Evolutionary conservation across 805 yeast species (phyloP).

Genomic region (Wickerhamomyces alni): DNA sequence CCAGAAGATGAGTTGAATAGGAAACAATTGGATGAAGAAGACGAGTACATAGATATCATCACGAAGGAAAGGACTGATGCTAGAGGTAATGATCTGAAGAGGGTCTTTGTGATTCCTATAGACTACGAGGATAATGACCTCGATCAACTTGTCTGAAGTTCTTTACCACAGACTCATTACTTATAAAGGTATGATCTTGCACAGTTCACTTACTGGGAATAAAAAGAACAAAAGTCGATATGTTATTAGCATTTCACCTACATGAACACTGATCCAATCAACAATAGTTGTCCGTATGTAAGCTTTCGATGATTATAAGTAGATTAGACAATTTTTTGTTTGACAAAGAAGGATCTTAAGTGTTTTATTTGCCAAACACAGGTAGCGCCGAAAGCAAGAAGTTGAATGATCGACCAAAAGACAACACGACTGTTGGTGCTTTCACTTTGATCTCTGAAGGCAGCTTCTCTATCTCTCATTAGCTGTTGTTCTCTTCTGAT

Average conservation of each 20-base stretch:
- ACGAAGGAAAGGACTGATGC: slow-evolving; percentile 63
- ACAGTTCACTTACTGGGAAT: no score
- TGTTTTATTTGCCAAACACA: slow-evolving; percentile 73
- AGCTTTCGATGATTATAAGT: no score
- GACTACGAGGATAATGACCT: slow-evolving; percentile 26
- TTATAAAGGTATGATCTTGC: no score
- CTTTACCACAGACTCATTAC: no score
- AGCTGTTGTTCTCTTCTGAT: slow-evolving; percentile 60
- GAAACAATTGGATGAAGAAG: slow-evolving; percentile 58
- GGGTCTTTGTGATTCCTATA: slow-evolving; percentile 58
- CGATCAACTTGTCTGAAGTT: no score
- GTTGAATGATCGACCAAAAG: slow-evolving; percentile 67
- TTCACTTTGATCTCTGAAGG: slow-evolving; percentile 69
- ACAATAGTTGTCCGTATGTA: no score
- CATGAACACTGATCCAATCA: not conserved
- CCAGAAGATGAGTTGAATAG: slow-evolving; percentile 61
- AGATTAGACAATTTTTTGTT: slow-evolving; percentile 50
- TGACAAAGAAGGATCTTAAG: slow-evolving; percentile 69
- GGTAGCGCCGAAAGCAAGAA: slow-evolving; percentile 56
- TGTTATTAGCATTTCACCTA: not conserved
- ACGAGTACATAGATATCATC: slow-evolving; percentile 60
- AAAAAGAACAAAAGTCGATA: no score
- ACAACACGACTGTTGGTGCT: slow-evolving; percentile 63
- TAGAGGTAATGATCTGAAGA: slow-evolving; percentile 55
- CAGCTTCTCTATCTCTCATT: slow-evolving; percentile 70